A percentile compares a stretch with the other conserved stretches of the same genome.
Evolutionary conservation across 2,329 filamentous ascomycete species (phyloP).

Genomic region (Aspergillus pseudoglaucus): DNA sequence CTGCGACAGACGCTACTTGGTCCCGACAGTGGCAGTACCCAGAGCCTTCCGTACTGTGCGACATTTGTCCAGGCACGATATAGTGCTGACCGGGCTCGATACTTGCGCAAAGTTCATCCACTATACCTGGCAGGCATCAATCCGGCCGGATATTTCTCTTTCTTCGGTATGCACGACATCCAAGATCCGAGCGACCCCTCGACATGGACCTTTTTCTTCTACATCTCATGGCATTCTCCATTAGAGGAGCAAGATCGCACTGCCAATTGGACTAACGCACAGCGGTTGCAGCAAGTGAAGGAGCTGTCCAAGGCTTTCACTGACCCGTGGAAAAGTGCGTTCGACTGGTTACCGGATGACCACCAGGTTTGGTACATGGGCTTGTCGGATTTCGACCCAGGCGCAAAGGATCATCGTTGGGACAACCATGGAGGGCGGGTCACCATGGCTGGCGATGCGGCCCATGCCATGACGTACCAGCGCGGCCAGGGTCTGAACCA

Average conservation of each 20-base stretch:
- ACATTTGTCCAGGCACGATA: constrained; percentile 42
- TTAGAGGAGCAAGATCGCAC: constrained; percentile 32
- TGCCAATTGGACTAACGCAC: constrained; percentile 9
- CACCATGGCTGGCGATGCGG: constrained; percentile 53
- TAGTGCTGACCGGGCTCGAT: constrained; percentile 38
- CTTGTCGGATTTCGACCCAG: constrained; percentile 12
- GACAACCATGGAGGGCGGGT: constrained; percentile 28
- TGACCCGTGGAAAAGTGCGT: constrained; percentile 39
- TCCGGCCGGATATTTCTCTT: constrained; percentile 39
- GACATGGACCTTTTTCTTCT: constrained; percentile 37
- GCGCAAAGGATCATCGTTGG: constrained; percentile 8
- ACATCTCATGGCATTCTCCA: constrained; percentile 40
- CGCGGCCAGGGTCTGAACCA: constrained; percentile 53
- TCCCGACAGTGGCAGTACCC: constrained; percentile 23
- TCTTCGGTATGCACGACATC: constrained; percentile 36
- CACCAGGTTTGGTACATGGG: constrained; percentile 14
- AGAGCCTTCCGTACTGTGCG: constrained; percentile 38
- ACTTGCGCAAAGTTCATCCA: constrained; percentile 40
- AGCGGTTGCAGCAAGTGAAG: constrained; percentile 30
- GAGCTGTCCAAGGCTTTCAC: constrained; percentile 32
- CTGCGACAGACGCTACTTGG: constrained; percentile 23
- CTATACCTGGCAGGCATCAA: constrained; percentile 40
- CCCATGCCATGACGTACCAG: constrained; percentile 54
- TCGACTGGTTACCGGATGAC: constrained; percentile 14
- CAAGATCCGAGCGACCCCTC: constrained; percentile 18